Evolutionary conservation across 305 asterid species (phyloP), one percentile per base, ranked within the genome.

Genomic region (Rubia peregrina): DNA sequence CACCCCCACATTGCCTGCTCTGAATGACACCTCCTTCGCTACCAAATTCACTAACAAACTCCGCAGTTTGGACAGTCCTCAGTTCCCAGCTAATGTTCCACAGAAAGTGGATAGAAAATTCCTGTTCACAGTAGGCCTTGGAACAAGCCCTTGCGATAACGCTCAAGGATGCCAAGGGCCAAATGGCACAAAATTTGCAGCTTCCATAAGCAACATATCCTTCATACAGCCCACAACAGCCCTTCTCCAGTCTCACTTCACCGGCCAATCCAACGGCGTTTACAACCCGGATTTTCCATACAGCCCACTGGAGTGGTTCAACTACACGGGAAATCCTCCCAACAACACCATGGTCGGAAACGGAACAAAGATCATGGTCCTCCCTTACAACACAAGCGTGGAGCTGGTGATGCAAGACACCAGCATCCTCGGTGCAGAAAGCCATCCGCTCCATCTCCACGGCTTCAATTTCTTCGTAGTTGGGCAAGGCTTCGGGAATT

Each of bases 391-490:
- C 73, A 70, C 87, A 0, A 82, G 85, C 19, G 92, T 87, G 71
- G 92, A 87, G 81, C 44, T 87, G 19, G 74, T 85, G n/a, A 26
- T 87, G 83, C 92, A 87, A 73, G 92, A 85, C 65, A 85, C 92
- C 1, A 87, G 88, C 70, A 85, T 87, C 75, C 86, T 85, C 65
- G 90, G 92, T 3, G 86, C 87, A 4, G 92, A 87, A 67, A 85
- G 92, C 74, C 90, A 85, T 71, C 90, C 90, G 4, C 81, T 85
- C 30, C 89, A 87, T 85, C 83, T 87, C 65, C 92, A 87, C 53
- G 92, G 92, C 16, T 85, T 80, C 75, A 87, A 87, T 42, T 85
- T 87, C 78, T 87, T 85, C 33, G 87, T 87, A 0, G 80, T 87
- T 33, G 90, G 90, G n/a, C 85, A 85, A 75, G 92, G 92, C 0